Evolutionary conservation across 352 stramenopile genomes (phyloP).

Genomic region (Globisporangium nagaii): DNA sequence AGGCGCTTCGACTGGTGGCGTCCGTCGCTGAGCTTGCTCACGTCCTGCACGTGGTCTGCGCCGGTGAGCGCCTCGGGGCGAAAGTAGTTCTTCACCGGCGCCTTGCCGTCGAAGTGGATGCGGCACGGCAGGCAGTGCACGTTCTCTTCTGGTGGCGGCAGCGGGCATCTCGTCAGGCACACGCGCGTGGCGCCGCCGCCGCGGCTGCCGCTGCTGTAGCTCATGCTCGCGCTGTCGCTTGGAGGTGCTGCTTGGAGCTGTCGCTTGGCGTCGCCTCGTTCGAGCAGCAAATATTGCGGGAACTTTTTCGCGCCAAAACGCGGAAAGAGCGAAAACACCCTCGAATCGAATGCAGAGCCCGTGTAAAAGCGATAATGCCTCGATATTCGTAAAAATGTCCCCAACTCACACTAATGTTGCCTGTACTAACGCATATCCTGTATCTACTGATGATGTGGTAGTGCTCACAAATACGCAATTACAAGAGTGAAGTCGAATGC

Average conservation of each 20-base stretch:
- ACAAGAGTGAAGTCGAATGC: too few relatives aligned
- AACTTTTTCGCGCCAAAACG: constrained; percentile 1
- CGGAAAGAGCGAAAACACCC: background rate
- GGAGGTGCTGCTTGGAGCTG: background rate
- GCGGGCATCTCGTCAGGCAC: constrained; percentile 71
- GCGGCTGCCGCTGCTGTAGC: background rate
- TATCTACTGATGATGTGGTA: too few relatives aligned
- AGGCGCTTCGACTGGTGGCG: constrained; percentile 14
- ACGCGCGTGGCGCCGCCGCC: constrained; percentile 21
- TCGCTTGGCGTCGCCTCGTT: background rate
- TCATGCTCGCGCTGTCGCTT: too few relatives aligned
- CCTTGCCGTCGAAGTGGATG: constrained; percentile 60
- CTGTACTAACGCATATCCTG: too few relatives aligned
- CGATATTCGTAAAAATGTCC: too few relatives aligned
- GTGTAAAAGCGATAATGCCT: too few relatives aligned
- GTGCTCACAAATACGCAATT: too few relatives aligned
- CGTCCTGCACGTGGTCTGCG: constrained; percentile 18
- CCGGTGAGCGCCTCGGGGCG: constrained; percentile 29
- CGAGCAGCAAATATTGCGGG: background rate
- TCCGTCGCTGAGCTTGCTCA: constrained; percentile 16
- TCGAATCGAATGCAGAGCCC: background rate
- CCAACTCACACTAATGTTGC: too few relatives aligned
- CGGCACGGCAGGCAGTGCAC: constrained; percentile 77
- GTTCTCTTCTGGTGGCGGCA: constrained; percentile 40
- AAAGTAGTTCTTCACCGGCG: constrained; percentile 75